A percentile compares a stretch with the other conserved stretches of the same genome.
Evolutionary conservation across 768 basidiomycete genomes (phyloP).

Genomic region (Suillus clintonianus): DNA sequence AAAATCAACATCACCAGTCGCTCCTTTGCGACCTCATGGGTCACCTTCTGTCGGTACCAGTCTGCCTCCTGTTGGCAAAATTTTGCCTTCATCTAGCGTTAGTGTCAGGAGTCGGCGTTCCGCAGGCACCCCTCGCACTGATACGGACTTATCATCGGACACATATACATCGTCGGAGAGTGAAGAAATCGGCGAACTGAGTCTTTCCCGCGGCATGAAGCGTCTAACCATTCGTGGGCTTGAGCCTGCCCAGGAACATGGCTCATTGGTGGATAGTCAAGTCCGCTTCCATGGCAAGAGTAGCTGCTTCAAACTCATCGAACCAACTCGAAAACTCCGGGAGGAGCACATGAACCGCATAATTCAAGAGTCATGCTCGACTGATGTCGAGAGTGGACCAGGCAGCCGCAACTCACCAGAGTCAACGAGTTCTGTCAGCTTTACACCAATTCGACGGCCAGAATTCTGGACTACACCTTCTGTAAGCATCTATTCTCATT

Average conservation of each 20-base stretch:
- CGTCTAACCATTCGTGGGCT: conserved; percentile 38
- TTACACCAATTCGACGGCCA: conserved; percentile 37
- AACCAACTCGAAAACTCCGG: conserved; percentile 53
- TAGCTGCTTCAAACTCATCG: conserved; percentile 56
- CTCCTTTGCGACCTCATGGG: conserved; percentile 14
- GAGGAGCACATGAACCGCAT: conserved; percentile 49
- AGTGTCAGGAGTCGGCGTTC: conserved; percentile 14
- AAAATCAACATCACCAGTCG: conserved; percentile 23
- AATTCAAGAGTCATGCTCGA: conserved; percentile 4
- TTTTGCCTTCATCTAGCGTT: conserved; percentile 8
- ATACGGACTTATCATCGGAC: conserved; percentile 30
- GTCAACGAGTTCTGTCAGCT: conserved; percentile 20
- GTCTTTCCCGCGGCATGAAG: conserved; percentile 40
- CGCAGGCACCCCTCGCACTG: conserved; percentile 24
- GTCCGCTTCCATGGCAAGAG: conserved; percentile 65
- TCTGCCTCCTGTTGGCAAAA: conserved; percentile 8
- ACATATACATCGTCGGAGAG: conserved; percentile 33
- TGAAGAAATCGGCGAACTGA: conserved; percentile 41
- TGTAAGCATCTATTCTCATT: conserved; percentile 36
- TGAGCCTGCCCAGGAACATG: conserved; percentile 36
- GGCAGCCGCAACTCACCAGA: conserved; percentile 16
- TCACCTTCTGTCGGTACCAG: conserved; percentile 12
- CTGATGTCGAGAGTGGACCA: conserved; percentile 16
- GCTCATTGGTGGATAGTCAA: conserved; percentile 37
- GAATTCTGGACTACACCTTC: conserved; percentile 61